Evolutionary conservation across 2,329 filamentous ascomycete genomes (phyloP).

Genomic region (Colletotrichum viniferum): DNA sequence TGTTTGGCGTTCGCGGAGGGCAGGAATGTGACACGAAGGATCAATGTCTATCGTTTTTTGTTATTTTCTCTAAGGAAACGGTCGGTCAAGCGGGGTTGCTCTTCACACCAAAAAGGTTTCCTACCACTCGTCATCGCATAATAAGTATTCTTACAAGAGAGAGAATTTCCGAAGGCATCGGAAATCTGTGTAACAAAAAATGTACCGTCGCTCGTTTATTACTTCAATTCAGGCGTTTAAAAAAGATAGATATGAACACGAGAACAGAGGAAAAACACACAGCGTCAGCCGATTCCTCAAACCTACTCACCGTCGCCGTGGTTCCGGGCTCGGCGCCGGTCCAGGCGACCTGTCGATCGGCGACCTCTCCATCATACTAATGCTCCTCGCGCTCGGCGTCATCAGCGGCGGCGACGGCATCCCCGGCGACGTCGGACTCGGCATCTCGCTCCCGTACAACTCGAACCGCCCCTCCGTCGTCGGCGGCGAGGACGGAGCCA

Average conservation of each 20-base stretch:
- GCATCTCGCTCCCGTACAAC: conserved; percentile 44
- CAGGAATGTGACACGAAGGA: not conserved
- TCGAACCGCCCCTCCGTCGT: conserved; percentile 43
- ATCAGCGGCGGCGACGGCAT: not conserved
- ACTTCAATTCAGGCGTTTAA: not conserved
- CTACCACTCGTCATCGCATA: not conserved
- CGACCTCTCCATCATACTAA: conserved; percentile 10
- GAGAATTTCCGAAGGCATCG: not conserved
- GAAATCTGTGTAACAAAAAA: not conserved
- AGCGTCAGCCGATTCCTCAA: not conserved
- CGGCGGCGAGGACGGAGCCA: conserved; percentile 28
- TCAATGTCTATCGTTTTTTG: not conserved
- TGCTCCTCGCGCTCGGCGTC: conserved; percentile 4
- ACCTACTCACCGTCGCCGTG: not conserved
- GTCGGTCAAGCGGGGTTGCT: not conserved
- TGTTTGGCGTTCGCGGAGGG: conserved; percentile 17
- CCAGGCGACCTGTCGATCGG: not conserved
- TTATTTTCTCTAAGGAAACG: not conserved
- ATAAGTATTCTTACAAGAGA: not conserved
- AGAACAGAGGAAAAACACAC: not conserved
- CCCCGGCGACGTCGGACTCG: conserved; percentile 13
- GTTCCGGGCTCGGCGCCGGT: not conserved
- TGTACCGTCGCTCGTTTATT: not conserved
- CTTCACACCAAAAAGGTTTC: not conserved
- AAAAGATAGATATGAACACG: not conserved